phyloP scores from a whole-genome alignment of 257 asterid genomes.

The Echites panduratus region DNA sequence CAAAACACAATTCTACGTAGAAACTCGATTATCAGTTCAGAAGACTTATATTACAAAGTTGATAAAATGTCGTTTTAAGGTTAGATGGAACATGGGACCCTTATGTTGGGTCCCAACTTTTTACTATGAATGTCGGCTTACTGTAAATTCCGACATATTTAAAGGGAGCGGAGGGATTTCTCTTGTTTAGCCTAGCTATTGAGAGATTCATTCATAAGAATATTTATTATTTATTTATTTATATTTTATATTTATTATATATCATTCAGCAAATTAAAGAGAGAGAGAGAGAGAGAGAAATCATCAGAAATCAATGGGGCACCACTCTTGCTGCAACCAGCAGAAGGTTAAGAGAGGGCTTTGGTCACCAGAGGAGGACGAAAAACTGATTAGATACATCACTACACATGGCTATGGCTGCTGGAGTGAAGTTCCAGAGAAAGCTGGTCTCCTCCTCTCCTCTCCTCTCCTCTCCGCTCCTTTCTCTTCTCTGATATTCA shows the following conservation, averaged over 20 bases:
- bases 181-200: slow-evolving; percentile 6
- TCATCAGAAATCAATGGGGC: slow-evolving; percentile 46
- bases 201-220: background rate
- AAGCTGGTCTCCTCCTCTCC: slow-evolving; percentile 57
- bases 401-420: slow-evolving; percentile 91
- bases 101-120: slow-evolving; percentile 21
- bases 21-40: slow-evolving; percentile 5
- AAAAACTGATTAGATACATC: slow-evolving; percentile 66
- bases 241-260: no score
- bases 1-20: slow-evolving; percentile 33
- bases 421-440: slow-evolving; percentile 98
- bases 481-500: background rate
- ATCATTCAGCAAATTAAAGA: background rate
- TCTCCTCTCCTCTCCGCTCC: background rate
- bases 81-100: slow-evolving; percentile 78
- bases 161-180: slow-evolving; percentile 9
- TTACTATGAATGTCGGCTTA: slow-evolving; percentile 32
- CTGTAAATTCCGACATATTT: slow-evolving; percentile 23
- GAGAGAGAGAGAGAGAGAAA: no score
- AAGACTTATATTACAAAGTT: slow-evolving; percentile 23
- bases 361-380: slow-evolving; percentile 99
- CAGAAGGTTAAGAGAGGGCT: slow-evolving; percentile 98
- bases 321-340: slow-evolving; percentile 96
- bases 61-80: slow-evolving; percentile 85
- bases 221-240: background rate